Conservation (phyloP, 352 stramenopile species). For the Globisporangium cystogenes region DNA sequence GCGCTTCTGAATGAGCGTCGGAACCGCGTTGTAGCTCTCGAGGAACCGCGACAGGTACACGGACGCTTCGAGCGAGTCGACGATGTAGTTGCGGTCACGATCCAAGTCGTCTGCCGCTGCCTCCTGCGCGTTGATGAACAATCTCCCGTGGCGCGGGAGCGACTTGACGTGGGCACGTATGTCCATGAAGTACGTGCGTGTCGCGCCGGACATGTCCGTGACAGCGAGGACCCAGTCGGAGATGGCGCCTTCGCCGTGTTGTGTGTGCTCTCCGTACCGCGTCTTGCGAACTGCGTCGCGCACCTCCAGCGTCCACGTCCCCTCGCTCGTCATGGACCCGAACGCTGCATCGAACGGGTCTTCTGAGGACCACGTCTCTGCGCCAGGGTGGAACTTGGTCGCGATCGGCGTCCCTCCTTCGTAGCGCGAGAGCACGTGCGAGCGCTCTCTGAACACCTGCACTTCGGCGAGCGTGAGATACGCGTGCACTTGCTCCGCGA, state of each 20-base stretch:
- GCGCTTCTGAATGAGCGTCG: slow-evolving; percentile 26
- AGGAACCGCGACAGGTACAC: slow-evolving; percentile 47
- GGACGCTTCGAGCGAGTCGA: slow-evolving; percentile 53
- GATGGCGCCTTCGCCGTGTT: slow-evolving; percentile 43
- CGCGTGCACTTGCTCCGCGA: slow-evolving; percentile 30
- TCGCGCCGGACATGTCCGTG: slow-evolving; percentile 55
- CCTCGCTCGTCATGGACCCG: slow-evolving; percentile 36
- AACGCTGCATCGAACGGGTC: slow-evolving; percentile 55
- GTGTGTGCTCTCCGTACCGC: slow-evolving; percentile 4
- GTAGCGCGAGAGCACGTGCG: slow-evolving; percentile 56
- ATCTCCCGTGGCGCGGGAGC: slow-evolving; percentile 61
- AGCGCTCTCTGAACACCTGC: slow-evolving; percentile 55
- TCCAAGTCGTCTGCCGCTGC: slow-evolving; percentile 67
- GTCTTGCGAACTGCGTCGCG: slow-evolving; percentile 22
- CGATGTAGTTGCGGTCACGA: slow-evolving; percentile 39
- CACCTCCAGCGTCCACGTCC: slow-evolving; percentile 55
- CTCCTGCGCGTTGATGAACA: slow-evolving; percentile 46
- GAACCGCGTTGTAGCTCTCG: slow-evolving; percentile 37
- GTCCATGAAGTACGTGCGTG: slow-evolving; percentile 58
- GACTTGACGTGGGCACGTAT: slow-evolving; percentile 51
- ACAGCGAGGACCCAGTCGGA: slow-evolving; percentile 70
- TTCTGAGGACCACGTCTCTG: slow-evolving; percentile 53
- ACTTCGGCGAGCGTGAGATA: slow-evolving; percentile 69
- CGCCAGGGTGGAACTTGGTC: slow-evolving; percentile 35
- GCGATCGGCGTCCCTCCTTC: slow-evolving; percentile 42